Evolutionary conservation across 352 stramenopile genomes (phyloP), one percentile per base, ranked within the genome.

Genomic region (Phytophthora boehmeriae): DNA sequence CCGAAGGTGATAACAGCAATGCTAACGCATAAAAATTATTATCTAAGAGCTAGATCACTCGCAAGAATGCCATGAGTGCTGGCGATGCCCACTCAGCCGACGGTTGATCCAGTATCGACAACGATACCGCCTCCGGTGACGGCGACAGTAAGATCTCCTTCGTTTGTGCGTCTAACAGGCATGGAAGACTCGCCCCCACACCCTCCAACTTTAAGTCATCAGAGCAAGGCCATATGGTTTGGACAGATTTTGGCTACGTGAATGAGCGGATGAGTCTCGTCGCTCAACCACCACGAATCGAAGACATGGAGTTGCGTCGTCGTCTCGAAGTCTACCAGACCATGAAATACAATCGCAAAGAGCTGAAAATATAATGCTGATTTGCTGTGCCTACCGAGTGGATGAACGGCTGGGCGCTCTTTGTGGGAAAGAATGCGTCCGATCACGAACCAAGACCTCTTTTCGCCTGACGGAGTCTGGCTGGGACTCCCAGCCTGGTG

Each of bases 351-450:
- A 81, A 93, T 63, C 58, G 64, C 41, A 73, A 73, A 34, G 75
- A 74, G 51, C 57, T 91, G 51, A 80, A 76, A 53, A 78, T 76
- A 55, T 77, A 93, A 70, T 91, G 81, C 70, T 93, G 83, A 81
- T 75, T 93, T 49, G 56, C 88, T 8, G 49, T 93, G 20, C 65
- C 86, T 32, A 64, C 69, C 8, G 57, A 75, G 42, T 93, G 83
- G 83, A 89, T 93, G 69, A 73, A 76, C 43, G 69, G 70, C 16
- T 93, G 83, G 83, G 76, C 75, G 17, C 54, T 61, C 0, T 93
- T 83, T 52, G 83, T 79, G 1, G 79, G 62, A 0, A 72, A 80
- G 19, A 64, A 54, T 16, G 80, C 81, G 83, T 8, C 74, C 79
- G 4, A 81, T 93, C 19, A 63, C 73, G 0, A 93, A 93, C 56